These are phyloP conservation scores for Aureobasidium uvarum DNA, from an alignment of 2,329 filamentous ascomycete species.

Conservation along the genomic window DNA sequence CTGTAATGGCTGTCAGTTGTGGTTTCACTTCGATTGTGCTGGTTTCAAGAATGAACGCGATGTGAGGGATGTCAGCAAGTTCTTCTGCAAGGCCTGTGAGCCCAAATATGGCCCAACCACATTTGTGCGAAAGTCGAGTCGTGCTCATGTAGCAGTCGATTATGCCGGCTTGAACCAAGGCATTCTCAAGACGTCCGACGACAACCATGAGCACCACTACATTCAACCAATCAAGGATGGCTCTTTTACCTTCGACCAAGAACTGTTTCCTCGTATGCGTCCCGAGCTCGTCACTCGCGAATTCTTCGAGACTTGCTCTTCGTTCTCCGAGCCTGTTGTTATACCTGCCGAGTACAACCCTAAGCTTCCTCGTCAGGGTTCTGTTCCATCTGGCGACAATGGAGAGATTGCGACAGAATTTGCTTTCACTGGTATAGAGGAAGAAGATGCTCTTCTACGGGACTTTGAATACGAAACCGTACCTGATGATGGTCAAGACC, in stretches of 20 bases:
- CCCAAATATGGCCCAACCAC: slow-evolving; percentile 62
- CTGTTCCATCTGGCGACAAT: slow-evolving; percentile 15
- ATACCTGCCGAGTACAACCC: slow-evolving; percentile 63
- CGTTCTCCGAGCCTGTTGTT: slow-evolving; percentile 66
- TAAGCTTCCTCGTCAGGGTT: slow-evolving; percentile 34
- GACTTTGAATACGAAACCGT: slow-evolving; percentile 52
- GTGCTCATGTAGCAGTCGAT: slow-evolving; percentile 64
- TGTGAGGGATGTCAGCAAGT: slow-evolving; percentile 66
- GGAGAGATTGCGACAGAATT: slow-evolving; percentile 27
- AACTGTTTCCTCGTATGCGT: slow-evolving; percentile 62
- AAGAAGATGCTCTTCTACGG: slow-evolving; percentile 32
- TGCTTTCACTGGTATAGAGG: slow-evolving; percentile 31
- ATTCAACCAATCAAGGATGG: slow-evolving; percentile 66
- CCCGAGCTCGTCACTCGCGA: slow-evolving; percentile 63
- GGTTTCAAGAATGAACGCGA: slow-evolving; percentile 64
- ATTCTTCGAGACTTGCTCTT: slow-evolving; percentile 60
- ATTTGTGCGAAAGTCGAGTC: slow-evolving; percentile 63
- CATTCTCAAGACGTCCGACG: slow-evolving; percentile 62
- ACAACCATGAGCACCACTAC: slow-evolving; percentile 65
- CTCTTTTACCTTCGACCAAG: slow-evolving; percentile 59
- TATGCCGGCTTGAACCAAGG: slow-evolving; percentile 67
- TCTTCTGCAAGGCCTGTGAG: slow-evolving; percentile 61
- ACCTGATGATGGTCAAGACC: slow-evolving; percentile 62
- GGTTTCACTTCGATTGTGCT: slow-evolving; percentile 67
- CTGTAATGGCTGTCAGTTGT: slow-evolving; percentile 66